A percentile compares a stretch with the other conserved stretches of the same genome.
Conservation (phyloP, 371 early-diverging fungal species). For the Mortierella sp. region DNA sequence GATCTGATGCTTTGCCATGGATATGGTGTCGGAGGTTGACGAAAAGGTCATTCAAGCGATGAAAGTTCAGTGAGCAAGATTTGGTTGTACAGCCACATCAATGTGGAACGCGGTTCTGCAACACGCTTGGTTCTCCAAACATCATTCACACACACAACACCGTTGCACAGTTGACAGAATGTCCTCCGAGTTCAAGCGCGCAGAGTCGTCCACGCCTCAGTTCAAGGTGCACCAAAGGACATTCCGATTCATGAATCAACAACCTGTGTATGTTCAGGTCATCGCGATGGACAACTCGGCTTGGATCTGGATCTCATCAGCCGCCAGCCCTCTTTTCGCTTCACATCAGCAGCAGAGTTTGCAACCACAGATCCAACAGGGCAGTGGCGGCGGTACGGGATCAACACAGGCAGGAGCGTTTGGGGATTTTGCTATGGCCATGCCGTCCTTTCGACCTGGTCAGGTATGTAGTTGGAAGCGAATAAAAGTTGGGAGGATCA, state of each 20-base stretch:
- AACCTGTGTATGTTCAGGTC: conserved; percentile 36
- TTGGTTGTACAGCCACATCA: no score
- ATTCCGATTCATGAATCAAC: conserved; percentile 42
- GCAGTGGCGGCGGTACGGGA: neutral
- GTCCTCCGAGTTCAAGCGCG: conserved; percentile 9
- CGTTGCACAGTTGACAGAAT: no score
- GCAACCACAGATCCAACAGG: conserved; percentile 7
- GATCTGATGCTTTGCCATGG: no score
- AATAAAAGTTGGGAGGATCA: neutral
- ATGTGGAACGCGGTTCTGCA: no score
- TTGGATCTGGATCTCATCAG: conserved; percentile 45
- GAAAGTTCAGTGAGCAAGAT: no score
- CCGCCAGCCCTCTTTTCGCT: conserved; percentile 12
- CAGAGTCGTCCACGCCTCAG: conserved; percentile 2
- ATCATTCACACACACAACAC: no score
- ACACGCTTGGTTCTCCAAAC: no score
- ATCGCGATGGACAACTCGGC: conserved; percentile 26
- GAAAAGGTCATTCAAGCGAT: no score
- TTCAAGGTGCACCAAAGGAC: conserved; percentile 32
- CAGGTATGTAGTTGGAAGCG: no score
- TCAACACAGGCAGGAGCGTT: conserved; percentile 21
- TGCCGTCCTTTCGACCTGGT: conserved; percentile 33
- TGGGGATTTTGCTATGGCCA: conserved; percentile 46
- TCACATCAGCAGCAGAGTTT: conserved; percentile 9
- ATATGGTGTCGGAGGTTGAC: no score